Conservation (phyloP, 441 rosid species). For the Pelargonium fulgidum region DNA sequence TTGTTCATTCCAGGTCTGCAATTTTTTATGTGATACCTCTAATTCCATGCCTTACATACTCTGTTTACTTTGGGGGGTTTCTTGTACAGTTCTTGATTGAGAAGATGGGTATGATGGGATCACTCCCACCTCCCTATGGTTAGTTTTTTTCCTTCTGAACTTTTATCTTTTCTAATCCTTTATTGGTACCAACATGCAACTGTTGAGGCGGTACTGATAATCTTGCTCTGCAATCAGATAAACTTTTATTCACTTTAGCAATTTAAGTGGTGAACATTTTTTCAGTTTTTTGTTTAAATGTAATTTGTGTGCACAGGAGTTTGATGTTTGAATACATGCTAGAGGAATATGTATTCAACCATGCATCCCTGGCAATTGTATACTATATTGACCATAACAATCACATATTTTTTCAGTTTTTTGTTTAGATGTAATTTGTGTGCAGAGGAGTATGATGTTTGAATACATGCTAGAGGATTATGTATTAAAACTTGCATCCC, state of each 20-base stretch:
- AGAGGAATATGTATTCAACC: conserved; percentile 3
- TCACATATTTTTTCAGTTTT: background rate
- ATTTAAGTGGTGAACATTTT: background rate
- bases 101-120: conserved; percentile 99
- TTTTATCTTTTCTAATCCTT: conserved; percentile 9
- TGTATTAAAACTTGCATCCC: conserved; percentile 3
- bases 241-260: background rate
- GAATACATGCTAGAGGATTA: background rate
- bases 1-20: conserved; percentile 58
- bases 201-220: background rate
- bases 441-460: background rate
- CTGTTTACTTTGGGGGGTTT: conserved; percentile 76
- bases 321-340: background rate
- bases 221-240: background rate
- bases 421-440: background rate
- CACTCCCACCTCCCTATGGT: conserved; percentile 87
- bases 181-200: background rate
- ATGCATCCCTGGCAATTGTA: conserved; percentile 3
- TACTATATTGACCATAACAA: background rate
- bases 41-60: conserved; percentile 62
- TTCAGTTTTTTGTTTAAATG: background rate
- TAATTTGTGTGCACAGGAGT: background rate
- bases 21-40: conserved; percentile 56
- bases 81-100: conserved; percentile 74
- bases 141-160: conserved; percentile 30